These are phyloP conservation scores for Alternaria sp. DNA, from an alignment of 2,329 filamentous ascomycete genomes.

Conservation along the genomic window DNA sequence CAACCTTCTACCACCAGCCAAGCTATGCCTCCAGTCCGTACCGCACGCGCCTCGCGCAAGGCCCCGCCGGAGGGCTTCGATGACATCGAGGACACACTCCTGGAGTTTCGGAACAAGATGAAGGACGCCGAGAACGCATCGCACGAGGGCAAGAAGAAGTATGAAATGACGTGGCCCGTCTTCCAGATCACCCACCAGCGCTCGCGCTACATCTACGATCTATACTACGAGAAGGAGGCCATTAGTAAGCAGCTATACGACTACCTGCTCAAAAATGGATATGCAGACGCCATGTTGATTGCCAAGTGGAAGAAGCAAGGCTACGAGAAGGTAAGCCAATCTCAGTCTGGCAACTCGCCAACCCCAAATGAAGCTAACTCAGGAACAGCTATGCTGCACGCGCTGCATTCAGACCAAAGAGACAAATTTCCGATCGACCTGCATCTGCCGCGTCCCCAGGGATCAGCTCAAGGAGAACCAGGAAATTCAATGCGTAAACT, in stretches of 20 bases:
- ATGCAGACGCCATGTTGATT: constrained; percentile 93
- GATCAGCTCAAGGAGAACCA: constrained; percentile 89
- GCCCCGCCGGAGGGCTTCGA: constrained; percentile 85
- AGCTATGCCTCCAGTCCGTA: constrained; percentile 78
- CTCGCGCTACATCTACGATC: constrained; percentile 91
- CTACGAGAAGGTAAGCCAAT: constrained; percentile 82
- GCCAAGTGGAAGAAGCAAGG: constrained; percentile 99
- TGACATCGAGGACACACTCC: constrained; percentile 85
- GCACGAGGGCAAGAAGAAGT: constrained; percentile 79
- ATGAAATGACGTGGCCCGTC: constrained; percentile 95
- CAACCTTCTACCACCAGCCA: constrained; percentile 2
- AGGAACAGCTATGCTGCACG: constrained; percentile 80
- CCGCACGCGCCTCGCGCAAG: constrained; percentile 75
- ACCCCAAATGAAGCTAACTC: constrained; percentile 14
- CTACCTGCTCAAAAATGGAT: constrained; percentile 94
- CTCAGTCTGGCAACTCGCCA: neutral
- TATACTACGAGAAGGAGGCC: constrained; percentile 97
- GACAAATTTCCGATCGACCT: constrained; percentile 98
- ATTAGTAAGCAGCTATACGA: constrained; percentile 93
- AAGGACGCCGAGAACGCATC: constrained; percentile 93
- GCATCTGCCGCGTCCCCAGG: constrained; percentile 93
- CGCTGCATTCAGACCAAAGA: constrained; percentile 99
- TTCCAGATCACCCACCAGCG: constrained; percentile 97
- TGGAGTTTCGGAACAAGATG: constrained; percentile 90
- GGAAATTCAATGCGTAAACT: constrained; percentile 91